Evolutionary conservation across 352 stramenopile species (phyloP), one percentile per base, ranked within the genome.

Genomic region (Blastocystis sp.): DNA sequence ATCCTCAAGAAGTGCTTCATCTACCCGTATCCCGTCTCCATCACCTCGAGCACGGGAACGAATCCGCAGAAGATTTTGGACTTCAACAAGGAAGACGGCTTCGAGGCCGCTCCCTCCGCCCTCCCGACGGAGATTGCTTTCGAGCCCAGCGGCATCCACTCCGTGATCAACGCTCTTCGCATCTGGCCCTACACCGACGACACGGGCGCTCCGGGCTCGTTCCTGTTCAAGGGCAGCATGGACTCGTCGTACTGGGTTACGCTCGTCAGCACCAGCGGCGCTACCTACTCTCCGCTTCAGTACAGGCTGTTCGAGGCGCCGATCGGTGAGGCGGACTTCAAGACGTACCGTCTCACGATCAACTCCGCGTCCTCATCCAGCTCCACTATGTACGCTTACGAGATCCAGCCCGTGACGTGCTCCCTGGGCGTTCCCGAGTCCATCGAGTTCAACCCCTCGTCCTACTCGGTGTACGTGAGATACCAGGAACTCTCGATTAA

Each of bases 21-120:
- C 29, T 74, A 74, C 63, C 63, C 63, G 26, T 74, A 74, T 41
- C 3, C 63, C 21, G 63, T 74, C 9, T 50, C 24, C 19, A 33
- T 74, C 63, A 16, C 63, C 31, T 74, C 63, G 45, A 6, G 6
- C 6, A 55, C 9, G 45, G 45, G 45, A 55, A 16, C 9, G 6
- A 55, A 6, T 6, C 45, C 45, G 6, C 6, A 55, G 45, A 16
- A 6, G 9, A 55, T 55, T 6, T 55, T 55, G 6, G 45, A 55
- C 45, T 55, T 55, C 45, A 55, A 55, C 45, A 55, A 55, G 45
- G 45, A 55, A 16, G 16, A 16, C 45, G 45, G 0, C 6, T 16
- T 55, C 6, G 45, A 55, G 45, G 45, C 45, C 6, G 9, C 45
- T 6, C 45, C 16, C 6, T 6, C 9, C 9, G 45, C 9, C 45